Base-by-base conservation (phyloP, 257 asterid genomes). In the Nyctanthes arbortristis region DNA sequence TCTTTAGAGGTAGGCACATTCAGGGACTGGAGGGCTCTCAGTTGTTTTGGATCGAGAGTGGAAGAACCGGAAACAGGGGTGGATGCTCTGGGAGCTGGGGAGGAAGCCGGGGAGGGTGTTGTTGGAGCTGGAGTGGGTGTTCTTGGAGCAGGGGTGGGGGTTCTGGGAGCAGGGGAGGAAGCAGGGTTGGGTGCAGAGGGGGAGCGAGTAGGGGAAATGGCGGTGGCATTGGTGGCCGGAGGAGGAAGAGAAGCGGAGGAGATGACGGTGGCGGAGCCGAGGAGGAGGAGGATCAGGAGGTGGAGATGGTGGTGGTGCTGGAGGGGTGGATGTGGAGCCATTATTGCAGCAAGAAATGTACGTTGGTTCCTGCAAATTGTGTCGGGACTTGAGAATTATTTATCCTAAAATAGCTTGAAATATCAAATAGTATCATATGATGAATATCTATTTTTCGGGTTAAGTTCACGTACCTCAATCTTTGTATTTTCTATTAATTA, bases 1-100 rank as follows among this genome's bases (percentile, higher is more conserved):
- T 86, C 80, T 68, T 85, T 90, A 58, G 85, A 66, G 40, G 86
- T 79, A 47, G 95, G 97, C 34, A 90, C 56, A 74, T 77, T 78
- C 60, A 93, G 85, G 71, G 98, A 90, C 31, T 87, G 89, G 69
- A 93, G 95, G 14, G 97, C 97, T 58, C 82, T 63, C 14, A 87
- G 84, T 67, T 93, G 98, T 36, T 84, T 84, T 6, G 97, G 97
- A 81, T 90, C 97, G 22, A 93, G 97, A 36, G 92, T 55, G 4
- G 96, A 79, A 74, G 95, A 73, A 61, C 32, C 36, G 57, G 84
- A 72, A 36, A 83, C 7, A 52, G 70, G 69, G 72, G 85, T 27
- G n/a, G 85, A 69, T 4, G 65, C 61, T 30, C 52, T 69, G 18
- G 74, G 68, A 56, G 79, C 5, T 7, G 79, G 71, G 70, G 78